Conservation (phyloP, 495 filamentous ascomycete species). For the Podospora appendiculata region DNA sequence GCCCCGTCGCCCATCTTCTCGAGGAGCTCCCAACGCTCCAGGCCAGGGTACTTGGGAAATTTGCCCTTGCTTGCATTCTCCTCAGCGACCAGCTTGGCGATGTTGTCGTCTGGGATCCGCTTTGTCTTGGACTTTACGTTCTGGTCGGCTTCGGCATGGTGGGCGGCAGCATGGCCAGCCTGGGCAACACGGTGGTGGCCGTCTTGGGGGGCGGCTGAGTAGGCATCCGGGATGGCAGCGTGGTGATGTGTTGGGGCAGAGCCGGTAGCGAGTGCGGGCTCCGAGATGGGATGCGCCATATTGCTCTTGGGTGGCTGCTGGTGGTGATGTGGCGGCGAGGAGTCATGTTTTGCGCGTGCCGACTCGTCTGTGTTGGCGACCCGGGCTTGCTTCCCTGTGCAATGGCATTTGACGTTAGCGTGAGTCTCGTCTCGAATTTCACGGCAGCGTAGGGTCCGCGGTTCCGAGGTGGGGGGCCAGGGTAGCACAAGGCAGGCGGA, state of each 20-base stretch:
- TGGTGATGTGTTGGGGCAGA: conserved; percentile 5
- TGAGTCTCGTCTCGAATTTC: conserved; percentile 1
- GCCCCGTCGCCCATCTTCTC: conserved; percentile 99
- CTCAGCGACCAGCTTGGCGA: conserved; percentile 82
- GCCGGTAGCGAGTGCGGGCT: conserved; percentile 13
- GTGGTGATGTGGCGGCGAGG: conserved; percentile 45
- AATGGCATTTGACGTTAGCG: conserved; percentile 21
- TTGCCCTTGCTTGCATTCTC: conserved; percentile 78
- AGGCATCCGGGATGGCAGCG: conserved; percentile 33
- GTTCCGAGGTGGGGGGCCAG: neutral
- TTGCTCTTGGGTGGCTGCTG: conserved; percentile 26
- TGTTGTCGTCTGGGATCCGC: conserved; percentile 55
- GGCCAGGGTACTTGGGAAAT: conserved; percentile 82
- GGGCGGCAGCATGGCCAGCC: conserved; percentile 51
- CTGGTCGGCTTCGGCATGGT: conserved; percentile 35
- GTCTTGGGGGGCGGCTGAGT: conserved; percentile 52
- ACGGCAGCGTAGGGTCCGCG: neutral
- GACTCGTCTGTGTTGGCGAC: conserved; percentile 52
- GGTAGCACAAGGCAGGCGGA: too few species aligned
- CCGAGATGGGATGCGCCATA: conserved; percentile 14
- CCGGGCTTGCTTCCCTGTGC: conserved; percentile 74
- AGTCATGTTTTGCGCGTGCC: conserved; percentile 40
- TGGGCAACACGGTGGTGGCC: conserved; percentile 57
- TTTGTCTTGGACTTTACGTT: conserved; percentile 32
- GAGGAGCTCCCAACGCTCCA: conserved; percentile 81